Percentiles rank a stretch among this genome's conserved stretches.
Conservation (phyloP, 805 yeast species). For the Sungouiella thailandica region DNA sequence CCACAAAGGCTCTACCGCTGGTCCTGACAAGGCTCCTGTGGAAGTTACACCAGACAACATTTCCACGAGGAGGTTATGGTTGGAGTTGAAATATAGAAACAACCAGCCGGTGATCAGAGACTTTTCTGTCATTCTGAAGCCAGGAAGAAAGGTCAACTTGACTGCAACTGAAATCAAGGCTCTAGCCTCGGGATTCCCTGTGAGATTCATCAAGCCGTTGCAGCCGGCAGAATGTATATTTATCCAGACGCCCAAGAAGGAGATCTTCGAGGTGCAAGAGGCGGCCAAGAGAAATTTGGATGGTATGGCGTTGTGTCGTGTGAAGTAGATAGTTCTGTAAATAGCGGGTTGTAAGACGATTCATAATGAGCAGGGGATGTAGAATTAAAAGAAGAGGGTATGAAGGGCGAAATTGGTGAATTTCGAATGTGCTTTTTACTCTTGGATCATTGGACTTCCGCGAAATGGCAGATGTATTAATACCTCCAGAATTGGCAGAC, state of each 20-base stretch:
- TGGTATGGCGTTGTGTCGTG: slow-evolving; percentile 82
- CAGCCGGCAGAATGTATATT: slow-evolving; percentile 88
- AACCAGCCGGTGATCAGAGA: slow-evolving; percentile 70
- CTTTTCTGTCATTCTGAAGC: slow-evolving; percentile 74
- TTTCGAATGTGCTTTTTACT: too few relatives aligned
- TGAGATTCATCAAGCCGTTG: slow-evolving; percentile 72
- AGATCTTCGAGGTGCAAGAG: slow-evolving; percentile 74
- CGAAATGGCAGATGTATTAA: too few relatives aligned
- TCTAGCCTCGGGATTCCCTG: slow-evolving; percentile 70
- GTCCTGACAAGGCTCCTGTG: slow-evolving; percentile 75
- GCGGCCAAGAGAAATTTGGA: slow-evolving; percentile 69
- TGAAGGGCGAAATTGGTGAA: too few relatives aligned
- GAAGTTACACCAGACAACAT: slow-evolving; percentile 86
- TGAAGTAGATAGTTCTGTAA: slow-evolving; percentile 33
- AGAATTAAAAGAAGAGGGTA: too few relatives aligned
- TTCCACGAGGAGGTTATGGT: slow-evolving; percentile 82
- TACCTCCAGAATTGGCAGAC: too few relatives aligned
- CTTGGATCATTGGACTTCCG: too few relatives aligned
- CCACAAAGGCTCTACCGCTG: slow-evolving; percentile 76
- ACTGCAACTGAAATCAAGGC: slow-evolving; percentile 59
- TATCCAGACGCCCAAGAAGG: slow-evolving; percentile 43
- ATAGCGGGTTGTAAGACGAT: slow-evolving; percentile 6
- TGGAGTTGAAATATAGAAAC: slow-evolving; percentile 83
- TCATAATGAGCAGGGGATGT: too few relatives aligned
- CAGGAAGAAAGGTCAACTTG: slow-evolving; percentile 71